Evolutionary conservation across 805 yeast genomes (phyloP).

Genomic region (Lachancea waltii): DNA sequence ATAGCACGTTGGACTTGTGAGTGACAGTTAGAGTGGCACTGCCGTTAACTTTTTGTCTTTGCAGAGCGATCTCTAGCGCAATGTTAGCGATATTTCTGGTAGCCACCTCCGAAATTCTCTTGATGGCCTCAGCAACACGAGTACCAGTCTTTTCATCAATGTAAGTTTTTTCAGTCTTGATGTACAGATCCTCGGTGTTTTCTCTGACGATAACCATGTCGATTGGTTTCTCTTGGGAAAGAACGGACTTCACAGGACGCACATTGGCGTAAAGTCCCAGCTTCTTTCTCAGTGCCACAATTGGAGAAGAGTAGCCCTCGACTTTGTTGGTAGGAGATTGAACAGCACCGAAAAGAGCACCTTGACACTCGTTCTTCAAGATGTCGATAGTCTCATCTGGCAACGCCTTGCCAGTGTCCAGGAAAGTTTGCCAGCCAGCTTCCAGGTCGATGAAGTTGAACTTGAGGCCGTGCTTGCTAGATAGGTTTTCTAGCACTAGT

Average conservation of each 20-base stretch:
- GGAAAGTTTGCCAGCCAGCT: conserved; percentile 93
- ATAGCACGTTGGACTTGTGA: conserved; percentile 92
- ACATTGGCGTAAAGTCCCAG: conserved; percentile 93
- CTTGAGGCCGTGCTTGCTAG: conserved; percentile 63
- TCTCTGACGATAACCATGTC: conserved; percentile 98
- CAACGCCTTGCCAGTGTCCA: conserved; percentile 89
- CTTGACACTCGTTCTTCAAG: conserved; percentile 79
- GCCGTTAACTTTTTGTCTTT: conserved; percentile 72
- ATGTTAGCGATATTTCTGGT: conserved; percentile 79
- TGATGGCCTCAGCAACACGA: conserved; percentile 93
- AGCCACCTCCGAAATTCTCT: conserved; percentile 88
- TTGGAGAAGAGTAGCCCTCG: conserved; percentile 95
- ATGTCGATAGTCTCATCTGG: conserved; percentile 86
- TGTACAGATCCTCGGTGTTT: conserved; percentile 95
- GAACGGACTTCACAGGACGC: conserved; percentile 93
- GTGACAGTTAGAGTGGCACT: conserved; percentile 70
- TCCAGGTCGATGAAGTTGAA: conserved; percentile 83
- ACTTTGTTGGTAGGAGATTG: conserved; percentile 92
- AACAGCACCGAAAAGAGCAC: conserved; percentile 97
- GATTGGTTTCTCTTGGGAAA: conserved; percentile 68
- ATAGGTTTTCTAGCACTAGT: conserved; percentile 76
- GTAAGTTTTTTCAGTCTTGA: conserved; percentile 82
- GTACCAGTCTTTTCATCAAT: conserved; percentile 68
- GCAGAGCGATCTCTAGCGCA: conserved; percentile 88
- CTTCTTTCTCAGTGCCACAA: conserved; percentile 96